phyloP scores from a whole-genome alignment of 2,329 filamentous ascomycete genomes.

The Aspergillus ochraceus region DNA sequence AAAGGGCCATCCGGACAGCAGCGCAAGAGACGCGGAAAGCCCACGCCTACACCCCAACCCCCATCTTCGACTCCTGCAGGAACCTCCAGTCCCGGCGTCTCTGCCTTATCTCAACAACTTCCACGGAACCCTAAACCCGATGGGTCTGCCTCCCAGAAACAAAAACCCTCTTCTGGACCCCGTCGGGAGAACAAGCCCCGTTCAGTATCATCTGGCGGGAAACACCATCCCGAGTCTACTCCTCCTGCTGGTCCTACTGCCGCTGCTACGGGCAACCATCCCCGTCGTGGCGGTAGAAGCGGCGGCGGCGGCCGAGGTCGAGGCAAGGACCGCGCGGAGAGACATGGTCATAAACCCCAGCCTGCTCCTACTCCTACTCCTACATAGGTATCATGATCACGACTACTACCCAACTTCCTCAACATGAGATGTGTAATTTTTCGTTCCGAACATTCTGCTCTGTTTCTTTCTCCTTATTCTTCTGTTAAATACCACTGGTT shows the following conservation, averaged over 20 bases:
- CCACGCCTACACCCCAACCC: neutral
- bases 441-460: too few species aligned
- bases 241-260: too few species aligned
- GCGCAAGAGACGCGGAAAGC: conserved; percentile 17
- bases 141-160: conserved; percentile 7
- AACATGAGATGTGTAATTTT: neutral
- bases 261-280: conserved; percentile 4
- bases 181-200: conserved; percentile 7
- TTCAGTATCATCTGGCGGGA: conserved; percentile 7
- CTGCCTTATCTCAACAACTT: conserved; percentile 10
- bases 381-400: neutral
- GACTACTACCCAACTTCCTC: too few species aligned
- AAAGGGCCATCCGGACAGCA: conserved; percentile 6
- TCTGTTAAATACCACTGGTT: neutral
- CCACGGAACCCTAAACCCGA: conserved; percentile 6
- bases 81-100: neutral
- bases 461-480: neutral
- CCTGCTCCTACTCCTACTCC: neutral
- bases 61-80: neutral
- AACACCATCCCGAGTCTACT: conserved; percentile 6
- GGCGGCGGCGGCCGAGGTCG: conserved; percentile 12
- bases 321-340: conserved; percentile 18
- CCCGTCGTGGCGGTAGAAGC: conserved; percentile 25
- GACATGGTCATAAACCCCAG: neutral
- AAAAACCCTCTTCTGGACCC: conserved; percentile 6